Conservation (phyloP, 1,284 basidiomycete species). For the Leccinum huronense region DNA sequence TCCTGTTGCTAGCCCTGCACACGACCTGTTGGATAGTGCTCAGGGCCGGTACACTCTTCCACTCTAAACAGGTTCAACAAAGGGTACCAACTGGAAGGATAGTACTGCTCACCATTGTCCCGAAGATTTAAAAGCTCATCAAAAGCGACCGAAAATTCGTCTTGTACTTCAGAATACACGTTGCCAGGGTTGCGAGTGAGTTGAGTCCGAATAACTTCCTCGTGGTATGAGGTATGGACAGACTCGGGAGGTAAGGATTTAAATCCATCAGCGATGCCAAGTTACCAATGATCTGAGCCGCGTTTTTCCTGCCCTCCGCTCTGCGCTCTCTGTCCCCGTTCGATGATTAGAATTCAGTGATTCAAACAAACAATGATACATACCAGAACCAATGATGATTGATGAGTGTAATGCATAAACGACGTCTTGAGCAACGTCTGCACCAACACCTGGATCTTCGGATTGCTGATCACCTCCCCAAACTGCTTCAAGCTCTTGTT, state of each 20-base stretch:
- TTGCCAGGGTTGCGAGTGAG: constrained; percentile 34
- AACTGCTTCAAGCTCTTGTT: constrained; percentile 98
- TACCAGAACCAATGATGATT: constrained; percentile 94
- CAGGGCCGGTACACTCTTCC: constrained; percentile 25
- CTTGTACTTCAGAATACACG: constrained; percentile 29
- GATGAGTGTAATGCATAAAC: constrained; percentile 98
- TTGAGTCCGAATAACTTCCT: constrained; percentile 22
- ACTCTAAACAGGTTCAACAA: constrained; percentile 24
- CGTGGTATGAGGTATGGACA: constrained; percentile 41
- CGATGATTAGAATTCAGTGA: constrained; percentile 77
- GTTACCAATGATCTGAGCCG: constrained; percentile 96
- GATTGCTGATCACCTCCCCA: constrained; percentile 93
- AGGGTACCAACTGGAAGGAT: neutral
- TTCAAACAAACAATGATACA: constrained; percentile 25
- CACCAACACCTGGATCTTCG: constrained; percentile 91
- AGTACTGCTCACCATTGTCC: constrained; percentile 17
- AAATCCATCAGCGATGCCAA: constrained; percentile 92
- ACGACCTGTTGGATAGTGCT: constrained; percentile 28
- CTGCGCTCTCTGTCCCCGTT: constrained; percentile 90
- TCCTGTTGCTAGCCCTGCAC: constrained; percentile 35
- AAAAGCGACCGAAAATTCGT: constrained; percentile 36
- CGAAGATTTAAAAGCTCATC: constrained; percentile 23
- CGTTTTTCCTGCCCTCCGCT: constrained; percentile 93
- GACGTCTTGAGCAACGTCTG: constrained; percentile 94
- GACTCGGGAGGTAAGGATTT: constrained; percentile 85